These are phyloP conservation scores for Beauveria caledonica DNA, from an alignment of 2,329 filamentous ascomycete species.

Conservation along the genomic window DNA sequence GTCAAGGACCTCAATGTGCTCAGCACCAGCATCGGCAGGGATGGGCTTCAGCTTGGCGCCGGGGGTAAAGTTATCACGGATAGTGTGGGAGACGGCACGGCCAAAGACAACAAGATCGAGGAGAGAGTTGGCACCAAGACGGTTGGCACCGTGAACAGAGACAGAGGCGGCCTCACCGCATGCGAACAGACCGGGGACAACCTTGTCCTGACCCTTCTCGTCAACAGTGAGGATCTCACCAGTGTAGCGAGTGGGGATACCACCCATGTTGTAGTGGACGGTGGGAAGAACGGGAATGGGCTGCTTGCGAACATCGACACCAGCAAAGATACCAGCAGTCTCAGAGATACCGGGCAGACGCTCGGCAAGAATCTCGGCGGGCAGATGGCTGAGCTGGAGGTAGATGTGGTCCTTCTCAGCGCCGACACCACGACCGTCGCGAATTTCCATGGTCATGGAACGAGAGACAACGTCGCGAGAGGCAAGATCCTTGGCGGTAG, in stretches of 20 bases:
- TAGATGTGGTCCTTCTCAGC: slow-evolving; percentile 98
- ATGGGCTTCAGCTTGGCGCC: slow-evolving; percentile 73
- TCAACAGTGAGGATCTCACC: slow-evolving; percentile 91
- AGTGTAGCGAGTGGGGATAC: slow-evolving; percentile 95
- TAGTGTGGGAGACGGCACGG: slow-evolving; percentile 92
- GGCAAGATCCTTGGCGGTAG: slow-evolving; percentile 95
- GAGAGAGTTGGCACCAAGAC: slow-evolving; percentile 94
- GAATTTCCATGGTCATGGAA: slow-evolving; percentile 97
- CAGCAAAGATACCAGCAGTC: slow-evolving; percentile 93
- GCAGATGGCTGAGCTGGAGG: slow-evolving; percentile 93
- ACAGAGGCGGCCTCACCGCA: slow-evolving; percentile 97
- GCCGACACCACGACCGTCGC: slow-evolving; percentile 92
- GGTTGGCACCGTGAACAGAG: slow-evolving; percentile 96
- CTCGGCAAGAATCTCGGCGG: slow-evolving; percentile 85
- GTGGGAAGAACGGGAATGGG: slow-evolving; percentile 94
- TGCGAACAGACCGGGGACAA: slow-evolving; percentile 90
- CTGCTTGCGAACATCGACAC: slow-evolving; percentile 94
- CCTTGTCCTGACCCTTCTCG: slow-evolving; percentile 77
- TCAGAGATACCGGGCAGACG: slow-evolving; percentile 97
- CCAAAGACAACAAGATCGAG: slow-evolving; percentile 97
- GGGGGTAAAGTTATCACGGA: slow-evolving; percentile 87
- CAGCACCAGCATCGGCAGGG: slow-evolving; percentile 76
- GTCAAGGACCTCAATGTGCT: slow-evolving; percentile 81
- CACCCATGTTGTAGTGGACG: slow-evolving; percentile 99
- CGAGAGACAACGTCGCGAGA: slow-evolving; percentile 93